These are phyloP conservation scores for Metarhizium anisopliae DNA, from an alignment of 2,329 filamentous ascomycete genomes.

Conservation along the genomic window DNA sequence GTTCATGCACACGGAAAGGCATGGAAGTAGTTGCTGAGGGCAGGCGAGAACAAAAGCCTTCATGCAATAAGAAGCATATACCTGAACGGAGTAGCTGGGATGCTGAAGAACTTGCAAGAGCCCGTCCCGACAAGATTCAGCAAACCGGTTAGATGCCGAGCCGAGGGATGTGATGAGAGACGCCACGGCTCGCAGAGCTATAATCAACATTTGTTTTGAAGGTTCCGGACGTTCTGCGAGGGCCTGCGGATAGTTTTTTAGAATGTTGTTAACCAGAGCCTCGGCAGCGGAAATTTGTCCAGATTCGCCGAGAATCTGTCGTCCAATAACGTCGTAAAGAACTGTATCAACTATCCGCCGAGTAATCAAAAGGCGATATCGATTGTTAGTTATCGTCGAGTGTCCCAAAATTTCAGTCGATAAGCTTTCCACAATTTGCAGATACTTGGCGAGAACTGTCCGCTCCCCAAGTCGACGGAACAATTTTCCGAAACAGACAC, in stretches of 20 bases:
- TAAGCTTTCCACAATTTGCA: constrained; percentile 71
- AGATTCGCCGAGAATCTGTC: constrained; percentile 76
- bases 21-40: constrained; percentile 83
- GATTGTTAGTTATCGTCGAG: constrained; percentile 67
- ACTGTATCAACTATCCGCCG: constrained; percentile 78
- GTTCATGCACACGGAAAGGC: constrained; percentile 93
- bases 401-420: constrained; percentile 73
- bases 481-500: constrained; percentile 77
- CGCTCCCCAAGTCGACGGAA: constrained; percentile 71
- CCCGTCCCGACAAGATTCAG: constrained; percentile 77
- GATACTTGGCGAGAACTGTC: constrained; percentile 74
- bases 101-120: constrained; percentile 87
- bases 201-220: constrained; percentile 74
- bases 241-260: constrained; percentile 91
- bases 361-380: constrained; percentile 78
- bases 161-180: constrained; percentile 73
- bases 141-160: constrained; percentile 69
- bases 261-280: constrained; percentile 72
- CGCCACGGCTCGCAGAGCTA: constrained; percentile 68
- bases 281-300: constrained; percentile 78
- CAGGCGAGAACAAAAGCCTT: constrained; percentile 83
- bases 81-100: constrained; percentile 91
- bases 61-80: constrained; percentile 78
- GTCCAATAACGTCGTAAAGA: constrained; percentile 74
- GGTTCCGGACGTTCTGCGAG: constrained; percentile 83